phyloP scores from a whole-genome alignment of 2,329 filamentous ascomycete species.

The Ceratocystis smalleyi region DNA sequence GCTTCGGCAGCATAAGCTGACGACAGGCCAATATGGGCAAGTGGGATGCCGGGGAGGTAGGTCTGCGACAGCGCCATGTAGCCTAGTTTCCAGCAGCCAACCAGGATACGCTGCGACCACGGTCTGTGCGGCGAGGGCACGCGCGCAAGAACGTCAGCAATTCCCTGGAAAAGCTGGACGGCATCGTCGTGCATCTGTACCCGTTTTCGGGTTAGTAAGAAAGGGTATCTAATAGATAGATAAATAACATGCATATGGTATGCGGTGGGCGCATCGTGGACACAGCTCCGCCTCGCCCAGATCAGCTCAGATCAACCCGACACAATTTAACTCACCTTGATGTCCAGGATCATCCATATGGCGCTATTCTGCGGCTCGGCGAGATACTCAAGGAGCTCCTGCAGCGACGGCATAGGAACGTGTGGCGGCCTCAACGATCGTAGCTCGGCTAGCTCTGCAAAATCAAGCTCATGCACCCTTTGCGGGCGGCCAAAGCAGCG shows the following conservation, averaged over 20 bases:
- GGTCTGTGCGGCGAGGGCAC: slow-evolving; percentile 33
- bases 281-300: no score
- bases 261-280: no score
- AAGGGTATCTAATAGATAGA: background rate
- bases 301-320: no score
- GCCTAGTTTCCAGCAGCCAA: slow-evolving; percentile 70
- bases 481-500: slow-evolving; percentile 66
- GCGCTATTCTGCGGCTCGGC: slow-evolving; percentile 46
- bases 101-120: slow-evolving; percentile 59
- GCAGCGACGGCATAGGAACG: slow-evolving; percentile 56
- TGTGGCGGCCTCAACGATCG: slow-evolving; percentile 52
- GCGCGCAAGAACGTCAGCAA: slow-evolving; percentile 46
- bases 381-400: slow-evolving; percentile 60
- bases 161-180: slow-evolving; percentile 52
- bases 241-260: background rate
- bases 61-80: slow-evolving; percentile 49
- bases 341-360: slow-evolving; percentile 73
- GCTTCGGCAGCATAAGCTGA: slow-evolving; percentile 56
- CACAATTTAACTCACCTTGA: slow-evolving; percentile 46
- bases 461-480: slow-evolving; percentile 60
- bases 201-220: background rate
- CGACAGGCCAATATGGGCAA: slow-evolving; percentile 55
- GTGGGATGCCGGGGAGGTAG: slow-evolving; percentile 46
- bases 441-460: slow-evolving; percentile 54
- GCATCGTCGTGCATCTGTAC: slow-evolving; percentile 51